phyloP scores from a whole-genome alignment of 208 protist species.

The Leishmania martiniquensis region DNA sequence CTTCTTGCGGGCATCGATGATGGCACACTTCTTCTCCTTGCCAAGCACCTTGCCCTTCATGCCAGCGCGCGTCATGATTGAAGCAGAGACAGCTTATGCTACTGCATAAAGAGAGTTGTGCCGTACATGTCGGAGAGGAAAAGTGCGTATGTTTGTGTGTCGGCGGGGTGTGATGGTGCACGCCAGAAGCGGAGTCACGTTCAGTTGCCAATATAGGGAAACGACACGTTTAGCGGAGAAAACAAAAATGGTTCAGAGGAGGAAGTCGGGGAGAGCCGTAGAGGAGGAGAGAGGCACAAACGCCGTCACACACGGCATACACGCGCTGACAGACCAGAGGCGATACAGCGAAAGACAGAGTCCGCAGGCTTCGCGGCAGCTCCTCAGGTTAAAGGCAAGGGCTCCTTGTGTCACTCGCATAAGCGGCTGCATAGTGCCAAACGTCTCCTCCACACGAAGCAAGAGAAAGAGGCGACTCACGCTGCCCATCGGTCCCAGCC shows the following conservation, averaged over 20 bases:
- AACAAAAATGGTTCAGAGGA: not conserved
- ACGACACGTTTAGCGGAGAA: not conserved
- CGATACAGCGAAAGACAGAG: not conserved
- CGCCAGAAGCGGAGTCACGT: not conserved
- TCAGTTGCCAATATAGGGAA: not conserved
- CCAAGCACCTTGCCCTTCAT: conserved; percentile 84
- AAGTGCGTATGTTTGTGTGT: not conserved
- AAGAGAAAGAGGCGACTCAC: not conserved
- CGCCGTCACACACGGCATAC: not conserved
- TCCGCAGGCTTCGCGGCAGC: not conserved
- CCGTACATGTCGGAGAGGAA: not conserved
- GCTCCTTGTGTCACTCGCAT: not conserved
- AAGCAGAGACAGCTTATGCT: not conserved
- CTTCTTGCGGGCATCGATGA: conserved; percentile 81
- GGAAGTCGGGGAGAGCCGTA: not conserved
- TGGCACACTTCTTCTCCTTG: conserved; percentile 84
- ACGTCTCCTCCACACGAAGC: too few relatives aligned
- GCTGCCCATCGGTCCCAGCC: not conserved
- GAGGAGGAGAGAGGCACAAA: not conserved
- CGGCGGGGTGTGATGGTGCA: not conserved
- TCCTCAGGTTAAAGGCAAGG: too few relatives aligned
- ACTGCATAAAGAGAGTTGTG: not conserved
- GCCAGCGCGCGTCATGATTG: conserved; percentile 72
- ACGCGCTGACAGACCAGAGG: not conserved
- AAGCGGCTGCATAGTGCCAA: not conserved